Conservation (phyloP, 2,329 filamentous ascomycete species). For the Aspergillus ustus region DNA sequence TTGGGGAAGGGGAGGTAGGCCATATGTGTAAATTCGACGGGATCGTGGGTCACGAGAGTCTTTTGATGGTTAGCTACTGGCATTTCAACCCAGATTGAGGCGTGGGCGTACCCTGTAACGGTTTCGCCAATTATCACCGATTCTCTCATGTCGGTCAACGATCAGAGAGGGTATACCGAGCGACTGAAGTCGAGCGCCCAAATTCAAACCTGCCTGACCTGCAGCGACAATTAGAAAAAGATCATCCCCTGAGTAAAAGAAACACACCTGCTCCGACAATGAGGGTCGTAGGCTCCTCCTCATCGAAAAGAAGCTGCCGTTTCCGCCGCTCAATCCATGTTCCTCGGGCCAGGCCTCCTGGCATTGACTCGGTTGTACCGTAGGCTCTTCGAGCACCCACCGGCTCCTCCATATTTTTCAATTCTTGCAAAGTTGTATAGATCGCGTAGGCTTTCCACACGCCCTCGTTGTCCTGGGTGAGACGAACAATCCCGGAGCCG, state of each 20-base stretch:
- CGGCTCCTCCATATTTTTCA: slow-evolving; percentile 41
- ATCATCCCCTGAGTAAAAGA: not conserved
- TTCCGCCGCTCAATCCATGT: slow-evolving; percentile 45
- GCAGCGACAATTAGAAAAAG: not conserved
- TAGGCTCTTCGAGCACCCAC: slow-evolving; percentile 36
- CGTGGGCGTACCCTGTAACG: slow-evolving; percentile 47
- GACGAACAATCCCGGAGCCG: slow-evolving; percentile 43
- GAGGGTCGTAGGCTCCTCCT: slow-evolving; percentile 45
- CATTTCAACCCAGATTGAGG: not conserved
- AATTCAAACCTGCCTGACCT: slow-evolving; percentile 51
- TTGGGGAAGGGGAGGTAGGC: slow-evolving; percentile 47
- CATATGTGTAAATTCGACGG: slow-evolving; percentile 46
- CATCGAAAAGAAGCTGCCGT: slow-evolving; percentile 37
- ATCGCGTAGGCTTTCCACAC: slow-evolving; percentile 46
- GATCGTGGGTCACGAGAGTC: slow-evolving; percentile 48
- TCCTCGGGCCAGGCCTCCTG: slow-evolving; percentile 35
- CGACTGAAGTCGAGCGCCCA: slow-evolving; percentile 47
- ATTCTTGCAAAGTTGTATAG: slow-evolving; percentile 44
- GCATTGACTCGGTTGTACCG: slow-evolving; percentile 41
- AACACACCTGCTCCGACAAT: slow-evolving; percentile 47
- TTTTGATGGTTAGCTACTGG: slow-evolving; percentile 11
- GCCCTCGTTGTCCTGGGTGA: slow-evolving; percentile 35
- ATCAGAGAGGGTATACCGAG: slow-evolving; percentile 48
- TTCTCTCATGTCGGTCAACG: slow-evolving; percentile 50
- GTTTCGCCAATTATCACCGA: slow-evolving; percentile 57